Base-by-base conservation (phyloP, 192 early-diverging fungal genomes). In the Gigaspora rosea region DNA sequence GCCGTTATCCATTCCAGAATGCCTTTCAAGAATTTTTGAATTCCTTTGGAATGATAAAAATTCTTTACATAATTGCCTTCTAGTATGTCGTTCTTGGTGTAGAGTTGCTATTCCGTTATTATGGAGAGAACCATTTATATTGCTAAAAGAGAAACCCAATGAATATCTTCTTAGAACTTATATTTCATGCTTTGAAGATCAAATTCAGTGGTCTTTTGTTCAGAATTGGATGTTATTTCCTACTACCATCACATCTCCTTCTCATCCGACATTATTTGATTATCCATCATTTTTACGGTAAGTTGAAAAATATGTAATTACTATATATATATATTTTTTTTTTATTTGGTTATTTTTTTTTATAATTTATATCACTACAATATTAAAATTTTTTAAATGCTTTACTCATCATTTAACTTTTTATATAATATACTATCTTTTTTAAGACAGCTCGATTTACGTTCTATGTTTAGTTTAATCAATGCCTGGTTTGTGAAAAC, bases 51-150 rank as follows among this genome's bases (percentile, higher is more conserved):
- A 33, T 7, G 61, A 63, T 1, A 22, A 33, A 63, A 16, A 15
- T 63, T 63, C 67, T 46, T 33, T 70, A 22, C 67, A 70, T 70
- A 47, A 33, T 8, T 47, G 47, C 20, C 67, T 70, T 20, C 11
- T 70, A 51, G 67, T 70, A 4, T 47, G 20, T 70, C 35, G 41
- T 7, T 47, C 67, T n/a, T 70, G 67, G 67, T 70, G 67, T 20
- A 70, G 41, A 13, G 18, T 70, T 9, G 67, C 47, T 50, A 46
- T 70, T 27, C 41, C 20, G 22, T 48, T 70, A 47, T 51, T 70
- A 27, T 70, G 67, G 67, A 70, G 49, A 3, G 20, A 70, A 50
- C 67, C 67, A 46, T 70, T 70, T 70, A 48, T 27, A 32, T 16
- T 70, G 8, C 16, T 51, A 70, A 51, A 22, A 16, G 67, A 70